Conservation (phyloP, 805 yeast species). For the Kuraishia capsulata region DNA sequence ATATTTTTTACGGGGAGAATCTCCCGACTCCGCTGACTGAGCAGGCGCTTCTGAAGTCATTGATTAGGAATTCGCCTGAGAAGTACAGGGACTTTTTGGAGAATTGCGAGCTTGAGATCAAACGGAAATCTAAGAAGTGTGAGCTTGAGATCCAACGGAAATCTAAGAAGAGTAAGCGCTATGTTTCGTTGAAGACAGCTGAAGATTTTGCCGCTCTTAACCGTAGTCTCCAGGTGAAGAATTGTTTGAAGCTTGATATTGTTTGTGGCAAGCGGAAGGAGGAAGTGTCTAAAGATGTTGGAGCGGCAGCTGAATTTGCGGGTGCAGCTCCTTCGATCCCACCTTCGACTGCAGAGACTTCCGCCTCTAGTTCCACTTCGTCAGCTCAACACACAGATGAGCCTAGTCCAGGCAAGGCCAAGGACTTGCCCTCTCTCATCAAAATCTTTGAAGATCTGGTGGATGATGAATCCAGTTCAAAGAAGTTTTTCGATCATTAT, state of each 20-base stretch:
- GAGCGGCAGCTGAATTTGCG: too few species aligned
- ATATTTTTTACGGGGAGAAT: not conserved
- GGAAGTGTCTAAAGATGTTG: too few species aligned
- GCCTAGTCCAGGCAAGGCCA: too few species aligned
- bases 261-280: too few species aligned
- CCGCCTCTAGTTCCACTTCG: too few species aligned
- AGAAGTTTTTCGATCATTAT: not conserved
- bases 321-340: too few species aligned
- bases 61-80: not conserved
- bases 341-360: too few species aligned
- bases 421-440: too few species aligned
- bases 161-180: conserved; percentile 35
- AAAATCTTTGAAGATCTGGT: not conserved
- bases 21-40: not conserved
- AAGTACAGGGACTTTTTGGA: not conserved
- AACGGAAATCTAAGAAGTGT: not conserved
- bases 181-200: conserved; percentile 25
- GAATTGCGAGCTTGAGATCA: not conserved
- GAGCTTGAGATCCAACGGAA: conserved; percentile 11
- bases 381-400: too few species aligned
- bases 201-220: conserved; percentile 33
- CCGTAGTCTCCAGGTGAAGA: conserved; percentile 40
- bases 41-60: not conserved
- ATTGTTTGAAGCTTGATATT: conserved; percentile 26
- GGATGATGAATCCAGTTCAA: not conserved